Evolutionary conservation across 1,284 basidiomycete species (phyloP), one percentile per base, ranked within the genome.

Genomic region (Phaffia rhodozyma): DNA sequence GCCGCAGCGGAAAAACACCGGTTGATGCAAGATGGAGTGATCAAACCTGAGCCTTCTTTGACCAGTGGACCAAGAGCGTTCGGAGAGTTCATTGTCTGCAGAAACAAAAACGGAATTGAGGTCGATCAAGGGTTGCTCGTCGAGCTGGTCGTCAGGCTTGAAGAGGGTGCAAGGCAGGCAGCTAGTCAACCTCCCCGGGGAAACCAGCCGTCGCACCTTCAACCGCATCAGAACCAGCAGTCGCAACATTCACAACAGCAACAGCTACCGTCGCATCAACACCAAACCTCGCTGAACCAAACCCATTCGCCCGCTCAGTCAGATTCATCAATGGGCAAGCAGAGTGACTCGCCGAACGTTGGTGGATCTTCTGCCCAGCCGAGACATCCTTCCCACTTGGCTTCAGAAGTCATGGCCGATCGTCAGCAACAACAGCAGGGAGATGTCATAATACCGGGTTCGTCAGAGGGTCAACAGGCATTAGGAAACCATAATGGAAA

Each of bases 81-180:
- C 49, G 63, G 54, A 6, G 58, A 65, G n/a, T 50, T 49, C 32
- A 65, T 65, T 30, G 30, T 52, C 7, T 65, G 63, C 55, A 55
- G 59, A 50, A 56, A 48, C n/a, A 53, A 58, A n/a, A 65, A 65
- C 34, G 63, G 63, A 16, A 54, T 65, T 54, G 59, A 60, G 63
- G 52, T 59, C 21, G 58, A 65, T 23, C 9, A 18, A 3, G 60
- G 18, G 1, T 62, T 54, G 20, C 11, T 62, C 27, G 43, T 23
- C 11, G 43, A 29, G 21, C 51, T 59, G 58, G 30, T 23, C 16
- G 53, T 50, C 54, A 50, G 38, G 29, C 5, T 11, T 5, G 47
- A 50, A 18, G 34, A 49, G 29, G 23, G 18, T 25, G 60, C 34
- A 18, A 23, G 43, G 4, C 51, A 61, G 30, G 32, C 20, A 53